Conservation (phyloP, 1,139 yeast species). For the Debaryomyces robertsiae region DNA sequence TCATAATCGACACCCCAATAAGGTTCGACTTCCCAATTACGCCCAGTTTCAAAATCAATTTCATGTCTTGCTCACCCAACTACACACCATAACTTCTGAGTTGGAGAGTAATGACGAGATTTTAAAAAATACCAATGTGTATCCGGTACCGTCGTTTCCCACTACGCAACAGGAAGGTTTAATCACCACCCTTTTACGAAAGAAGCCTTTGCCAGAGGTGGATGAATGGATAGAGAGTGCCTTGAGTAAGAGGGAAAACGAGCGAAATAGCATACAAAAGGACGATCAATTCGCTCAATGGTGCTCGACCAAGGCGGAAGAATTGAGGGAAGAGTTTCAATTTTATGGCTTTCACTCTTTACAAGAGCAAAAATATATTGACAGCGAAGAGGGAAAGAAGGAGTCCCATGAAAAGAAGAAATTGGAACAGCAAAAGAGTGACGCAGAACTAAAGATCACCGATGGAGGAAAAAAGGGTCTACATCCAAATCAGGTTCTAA, state of each 20-base stretch:
- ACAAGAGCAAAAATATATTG: conserved; percentile 43
- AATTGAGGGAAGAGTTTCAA: conserved; percentile 56
- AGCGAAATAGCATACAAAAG: conserved; percentile 23
- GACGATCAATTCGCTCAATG: conserved; percentile 64
- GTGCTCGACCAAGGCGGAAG: conserved; percentile 58
- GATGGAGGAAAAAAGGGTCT: conserved; percentile 37
- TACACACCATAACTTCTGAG: conserved; percentile 70
- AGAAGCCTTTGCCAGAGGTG: conserved; percentile 87
- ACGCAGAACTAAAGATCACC: conserved; percentile 30
- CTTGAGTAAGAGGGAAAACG: conserved; percentile 30
- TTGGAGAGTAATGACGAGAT: conserved; percentile 62
- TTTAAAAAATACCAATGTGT: conserved; percentile 69
- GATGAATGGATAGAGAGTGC: conserved; percentile 81
- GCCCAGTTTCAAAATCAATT: conserved; percentile 71
- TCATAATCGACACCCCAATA: conserved; percentile 42
- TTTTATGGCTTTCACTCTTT: conserved; percentile 63
- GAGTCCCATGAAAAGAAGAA: conserved; percentile 33
- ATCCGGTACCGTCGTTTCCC: conserved; percentile 83
- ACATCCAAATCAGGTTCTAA: conserved; percentile 41
- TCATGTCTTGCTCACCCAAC: conserved; percentile 78
- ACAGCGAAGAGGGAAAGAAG: conserved; percentile 44
- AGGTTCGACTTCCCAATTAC: conserved; percentile 43
- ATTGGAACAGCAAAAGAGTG: conserved; percentile 29
- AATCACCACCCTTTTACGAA: conserved; percentile 78
- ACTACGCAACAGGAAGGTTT: conserved; percentile 81